Percentiles rank a stretch among this genome's conserved stretches.
These are phyloP conservation scores for Scenedesmus sp. DNA, from an alignment of 163 green algal species.

Conservation along the genomic window DNA sequence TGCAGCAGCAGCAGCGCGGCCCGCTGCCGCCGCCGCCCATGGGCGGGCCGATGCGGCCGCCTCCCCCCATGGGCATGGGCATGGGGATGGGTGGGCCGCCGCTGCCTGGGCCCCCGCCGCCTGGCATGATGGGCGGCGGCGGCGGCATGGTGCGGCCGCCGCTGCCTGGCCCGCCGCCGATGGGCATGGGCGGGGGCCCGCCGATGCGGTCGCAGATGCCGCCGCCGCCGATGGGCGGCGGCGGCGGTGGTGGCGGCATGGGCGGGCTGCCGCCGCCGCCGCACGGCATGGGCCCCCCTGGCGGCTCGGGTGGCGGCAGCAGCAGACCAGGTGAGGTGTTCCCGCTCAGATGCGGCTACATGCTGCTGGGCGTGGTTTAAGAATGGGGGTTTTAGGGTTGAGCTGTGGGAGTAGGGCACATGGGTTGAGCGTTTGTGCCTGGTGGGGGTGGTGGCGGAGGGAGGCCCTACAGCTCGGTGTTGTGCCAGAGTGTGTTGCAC, in stretches of 20 bases:
- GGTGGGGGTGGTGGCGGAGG: too few species aligned
- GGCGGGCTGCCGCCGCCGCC: constrained; percentile 13
- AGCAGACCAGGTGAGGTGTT: neutral
- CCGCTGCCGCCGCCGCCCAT: constrained; percentile 22
- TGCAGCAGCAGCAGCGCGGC: constrained; percentile 25
- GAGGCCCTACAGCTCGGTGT: neutral
- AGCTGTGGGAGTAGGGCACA: too few species aligned
- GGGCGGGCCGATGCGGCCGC: constrained; percentile 42
- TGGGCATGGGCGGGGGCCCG: constrained; percentile 6
- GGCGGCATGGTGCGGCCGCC: too few species aligned
- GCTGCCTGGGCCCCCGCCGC: constrained; percentile 1
- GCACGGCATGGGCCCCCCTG: constrained; percentile 8
- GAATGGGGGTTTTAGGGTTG: too few species aligned
- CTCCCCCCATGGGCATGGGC: neutral
- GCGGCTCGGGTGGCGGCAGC: neutral
- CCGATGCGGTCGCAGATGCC: constrained; percentile 48
- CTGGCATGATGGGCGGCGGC: constrained; percentile 34
- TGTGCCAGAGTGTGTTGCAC: neutral
- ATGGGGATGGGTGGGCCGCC: neutral
- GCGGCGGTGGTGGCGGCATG: neutral
- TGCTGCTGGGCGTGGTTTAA: too few species aligned
- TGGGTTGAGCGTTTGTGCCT: too few species aligned
- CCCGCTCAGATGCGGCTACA: too few species aligned
- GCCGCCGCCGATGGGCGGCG: neutral
- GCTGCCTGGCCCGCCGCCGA: constrained; percentile 27